A percentile compares a stretch with the other conserved stretches of the same genome.
phyloP scores from a whole-genome alignment of 352 stramenopile species.

The Blastocystis sp. region DNA sequence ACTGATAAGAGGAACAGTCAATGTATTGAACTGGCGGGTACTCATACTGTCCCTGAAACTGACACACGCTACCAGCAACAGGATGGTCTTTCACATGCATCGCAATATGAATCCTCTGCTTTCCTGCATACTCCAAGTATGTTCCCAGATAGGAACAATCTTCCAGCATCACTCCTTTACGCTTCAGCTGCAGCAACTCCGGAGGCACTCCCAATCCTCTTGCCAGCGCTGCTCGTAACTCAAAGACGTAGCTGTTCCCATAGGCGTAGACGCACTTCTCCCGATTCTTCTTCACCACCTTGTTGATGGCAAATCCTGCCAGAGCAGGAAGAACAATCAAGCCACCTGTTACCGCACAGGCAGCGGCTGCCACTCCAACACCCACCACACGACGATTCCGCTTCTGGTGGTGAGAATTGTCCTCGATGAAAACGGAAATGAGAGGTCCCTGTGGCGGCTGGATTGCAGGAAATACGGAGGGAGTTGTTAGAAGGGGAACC shows the following conservation, averaged over 20 bases:
- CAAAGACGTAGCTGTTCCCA: slow-evolving; percentile 46
- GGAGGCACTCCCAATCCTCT: slow-evolving; percentile 27
- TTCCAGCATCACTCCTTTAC: slow-evolving; percentile 38
- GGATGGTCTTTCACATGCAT: slow-evolving; percentile 54
- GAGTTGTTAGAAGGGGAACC: background rate
- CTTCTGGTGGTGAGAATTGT: slow-evolving; percentile 51
- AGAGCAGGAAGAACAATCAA: background rate
- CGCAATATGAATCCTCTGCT: slow-evolving; percentile 22
- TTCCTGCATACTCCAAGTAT: slow-evolving; percentile 16
- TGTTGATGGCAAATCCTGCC: slow-evolving; percentile 15
- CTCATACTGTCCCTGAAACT: slow-evolving; percentile 6
- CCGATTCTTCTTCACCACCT: slow-evolving; percentile 30
- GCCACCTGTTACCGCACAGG: background rate
- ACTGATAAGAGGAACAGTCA: slow-evolving; percentile 34
- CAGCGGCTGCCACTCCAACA: background rate
- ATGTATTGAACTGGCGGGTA: slow-evolving; percentile 16
- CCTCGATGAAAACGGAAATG: slow-evolving; percentile 24
- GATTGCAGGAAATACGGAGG: slow-evolving; percentile 21
- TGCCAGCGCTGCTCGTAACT: slow-evolving; percentile 24
- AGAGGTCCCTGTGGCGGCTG: background rate
- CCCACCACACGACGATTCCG: slow-evolving; percentile 22
- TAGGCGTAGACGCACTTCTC: slow-evolving; percentile 49
- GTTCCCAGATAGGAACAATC: background rate
- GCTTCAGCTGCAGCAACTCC: slow-evolving; percentile 26
- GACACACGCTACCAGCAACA: slow-evolving; percentile 24